phyloP scores from a whole-genome alignment of 768 basidiomycete genomes.

The Pleurotus tuber-regium region DNA sequence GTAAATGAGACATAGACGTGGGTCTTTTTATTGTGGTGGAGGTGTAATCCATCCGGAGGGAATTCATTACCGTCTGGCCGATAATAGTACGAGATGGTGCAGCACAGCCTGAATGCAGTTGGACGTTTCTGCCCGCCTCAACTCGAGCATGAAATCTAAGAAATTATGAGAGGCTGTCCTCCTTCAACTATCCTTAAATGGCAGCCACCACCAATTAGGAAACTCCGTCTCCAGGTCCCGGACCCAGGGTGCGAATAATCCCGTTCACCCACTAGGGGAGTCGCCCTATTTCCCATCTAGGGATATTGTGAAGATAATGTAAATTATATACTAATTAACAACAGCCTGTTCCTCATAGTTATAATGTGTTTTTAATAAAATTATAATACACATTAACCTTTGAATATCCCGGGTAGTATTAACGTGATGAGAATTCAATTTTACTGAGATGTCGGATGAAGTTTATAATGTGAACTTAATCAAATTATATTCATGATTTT shows the following conservation, averaged over 20 bases:
- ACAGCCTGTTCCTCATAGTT: too few relatives aligned
- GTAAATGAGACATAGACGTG: slow-evolving; percentile 2
- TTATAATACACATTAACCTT: too few relatives aligned
- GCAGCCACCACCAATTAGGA: slow-evolving; percentile 6
- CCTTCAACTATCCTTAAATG: slow-evolving; percentile 39
- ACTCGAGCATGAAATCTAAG: neutral
- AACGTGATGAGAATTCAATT: too few relatives aligned
- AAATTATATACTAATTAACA: too few relatives aligned
- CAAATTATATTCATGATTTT: too few relatives aligned
- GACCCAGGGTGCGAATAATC: neutral
- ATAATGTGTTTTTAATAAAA: too few relatives aligned
- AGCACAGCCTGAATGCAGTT: slow-evolving; percentile 7
- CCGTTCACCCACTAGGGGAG: too few relatives aligned
- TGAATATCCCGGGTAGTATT: too few relatives aligned
- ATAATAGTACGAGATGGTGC: slow-evolving; percentile 1
- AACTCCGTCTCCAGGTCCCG: neutral
- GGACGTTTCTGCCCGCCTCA: neutral
- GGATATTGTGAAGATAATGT: too few relatives aligned
- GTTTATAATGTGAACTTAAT: too few relatives aligned
- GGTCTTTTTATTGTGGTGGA: neutral
- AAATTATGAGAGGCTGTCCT: slow-evolving; percentile 1
- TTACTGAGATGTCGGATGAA: too few relatives aligned
- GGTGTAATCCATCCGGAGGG: slow-evolving; percentile 45
- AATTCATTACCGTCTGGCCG: slow-evolving; percentile 35
- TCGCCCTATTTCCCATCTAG: too few relatives aligned